Base-by-base conservation (phyloP, 2,329 filamentous ascomycete genomes). In the Bimuria novae-zelandiae region DNA sequence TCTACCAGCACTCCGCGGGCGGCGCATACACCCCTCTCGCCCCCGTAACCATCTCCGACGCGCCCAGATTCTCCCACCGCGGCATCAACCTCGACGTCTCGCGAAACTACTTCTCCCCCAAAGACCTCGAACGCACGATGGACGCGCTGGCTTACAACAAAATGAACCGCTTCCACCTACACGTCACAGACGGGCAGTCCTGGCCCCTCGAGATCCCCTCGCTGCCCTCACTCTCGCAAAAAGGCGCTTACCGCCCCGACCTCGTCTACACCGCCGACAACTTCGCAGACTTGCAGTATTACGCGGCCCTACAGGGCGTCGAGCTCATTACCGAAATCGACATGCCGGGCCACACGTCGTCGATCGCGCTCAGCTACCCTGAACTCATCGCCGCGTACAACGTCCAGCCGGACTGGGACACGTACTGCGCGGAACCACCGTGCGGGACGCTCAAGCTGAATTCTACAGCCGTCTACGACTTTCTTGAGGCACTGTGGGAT, bases 141-240 rank as follows among this genome's bases (percentile, higher is more conserved):
- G 89, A 95, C 67, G 88, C 85, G 35, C 75, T 89, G 59, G 79
- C 88, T 1, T 91, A 85, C 82, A 90, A 87, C 77, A 94, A 95
- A 77, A 82, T 94, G 79, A 94, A 94, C 75, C 81, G 86, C 5
- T 80, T 95, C 51, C 90, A 94, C 73, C 78, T 93, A 49, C 90
- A 95, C 76, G 81, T 88, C 52, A 94, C 89, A 4, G 90, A 95
- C 72, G 86, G 88, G 14, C 90, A 95, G 73, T 89, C 89, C 3
- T 95, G 90, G 88, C 91, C 91, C 0, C 78, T 96, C 21, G 89
- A 91, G 61, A 87, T 96, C 44, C 89, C 89, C 1, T 75, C 88
- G 2, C 75, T 96, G 56, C 89, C 91, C 3, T 82, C 87, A 53
- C 79, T 96, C 2, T 81, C 90, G 3, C 74, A 79, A 47, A 87